A percentile compares a stretch with the other conserved stretches of the same genome.
Conservation (phyloP, 345 rosid genomes). For the Xanthoceras sorbifolium region DNA sequence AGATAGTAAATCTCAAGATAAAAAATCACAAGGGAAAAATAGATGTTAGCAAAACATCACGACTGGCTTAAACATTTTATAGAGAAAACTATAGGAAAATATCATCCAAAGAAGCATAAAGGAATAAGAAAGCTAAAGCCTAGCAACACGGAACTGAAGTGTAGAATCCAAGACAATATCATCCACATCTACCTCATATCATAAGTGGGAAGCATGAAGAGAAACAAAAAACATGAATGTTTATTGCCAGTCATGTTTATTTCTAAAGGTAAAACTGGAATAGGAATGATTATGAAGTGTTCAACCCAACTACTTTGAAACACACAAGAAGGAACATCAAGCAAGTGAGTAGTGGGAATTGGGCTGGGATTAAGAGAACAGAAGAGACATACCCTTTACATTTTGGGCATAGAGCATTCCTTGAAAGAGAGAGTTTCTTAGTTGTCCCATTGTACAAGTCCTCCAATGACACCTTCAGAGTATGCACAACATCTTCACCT, state of each 20-base stretch:
- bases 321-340: neutral
- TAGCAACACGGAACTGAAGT: neutral
- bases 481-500: conserved; percentile 61
- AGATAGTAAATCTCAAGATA: neutral
- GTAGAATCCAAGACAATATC: neutral
- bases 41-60: neutral
- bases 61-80: neutral
- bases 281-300: neutral
- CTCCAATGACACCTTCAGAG: conserved; percentile 57
- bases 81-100: neutral
- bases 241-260: conserved; percentile 2
- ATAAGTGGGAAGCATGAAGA: neutral
- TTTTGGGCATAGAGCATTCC: conserved; percentile 51
- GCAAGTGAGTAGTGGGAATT: neutral
- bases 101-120: neutral
- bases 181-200: neutral
- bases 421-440: conserved; percentile 61
- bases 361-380: neutral
- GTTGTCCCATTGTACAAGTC: conserved; percentile 61
- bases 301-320: neutral
- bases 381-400: conserved; percentile 57
- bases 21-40: neutral
- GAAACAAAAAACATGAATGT: neutral
- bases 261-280: neutral
- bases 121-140: neutral